Evolutionary conservation across 2,329 filamentous ascomycete genomes (phyloP), one percentile per base, ranked within the genome.

Genomic region (Phaeosphaeria sp.): DNA sequence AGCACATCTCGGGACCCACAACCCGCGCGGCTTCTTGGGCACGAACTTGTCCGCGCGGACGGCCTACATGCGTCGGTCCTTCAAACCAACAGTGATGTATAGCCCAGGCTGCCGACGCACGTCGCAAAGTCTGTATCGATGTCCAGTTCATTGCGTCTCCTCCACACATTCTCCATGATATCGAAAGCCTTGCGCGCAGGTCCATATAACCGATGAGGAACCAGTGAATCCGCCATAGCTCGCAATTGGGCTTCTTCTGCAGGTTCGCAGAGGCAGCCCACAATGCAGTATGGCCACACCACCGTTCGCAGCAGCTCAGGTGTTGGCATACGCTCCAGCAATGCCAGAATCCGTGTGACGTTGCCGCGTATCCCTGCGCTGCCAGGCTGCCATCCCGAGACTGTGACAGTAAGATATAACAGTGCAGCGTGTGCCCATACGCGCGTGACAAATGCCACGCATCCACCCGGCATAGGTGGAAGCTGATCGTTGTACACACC

Each of bases 121-220:
- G 30, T 15, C 13, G 30, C 30, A 36, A 36, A 36, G 30, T 36
- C 30, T 3, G 30, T 36, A 11, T 36, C 30, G 30, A 15, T 36
- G 13, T 13, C 11, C 30, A 36, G 30, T 3, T 43, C 17, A 17
- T 9, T 11, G 6, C 30, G 30, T 36, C 30, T 36, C 30, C 13
- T 36, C 77, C 76, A 79, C 30, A 74, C 74, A 52, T 68, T 66
- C 52, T 77, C 70, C 76, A 78, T 78, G 25, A 78, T 73, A 22
- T 71, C 66, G 6, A 77, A 57, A 15, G 72, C 73, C 46, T 73
- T 66, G 3, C 60, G 63, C 44, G 67, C 50, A 2, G 72, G 64
- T 9, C 72, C 68, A 47, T 75, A 72, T 13, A 70, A 46, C 11
- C 59, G 60, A 9, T 63, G 65, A 13, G 57, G 56, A 17, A 57